Evolutionary conservation across 371 early-diverging fungal species (phyloP), one percentile per base, ranked within the genome.

Genomic region (Capillidium rhysosporum): DNA sequence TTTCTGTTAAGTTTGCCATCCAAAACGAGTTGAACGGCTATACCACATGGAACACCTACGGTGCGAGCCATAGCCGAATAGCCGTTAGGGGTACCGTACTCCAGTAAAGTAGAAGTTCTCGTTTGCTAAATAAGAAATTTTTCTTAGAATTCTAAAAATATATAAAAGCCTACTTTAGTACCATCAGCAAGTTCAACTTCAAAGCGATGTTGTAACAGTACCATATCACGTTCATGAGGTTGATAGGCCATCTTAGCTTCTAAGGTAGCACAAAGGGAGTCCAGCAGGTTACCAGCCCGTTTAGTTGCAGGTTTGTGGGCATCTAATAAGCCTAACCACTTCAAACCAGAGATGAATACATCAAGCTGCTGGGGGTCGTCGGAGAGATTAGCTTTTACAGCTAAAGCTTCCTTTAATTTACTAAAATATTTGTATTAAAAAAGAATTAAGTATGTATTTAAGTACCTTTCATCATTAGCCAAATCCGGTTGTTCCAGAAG

Each of bases 1-100:
- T 64, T 74, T 45, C 70, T 68, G 49, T 67, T 75, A 60, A 82
- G 65, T 1, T 63, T 63, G 21, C 90, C 89, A 59, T 92, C 83
- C 60, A 97, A 69, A 7, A 97, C 70, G 59, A 94, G 69, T 66
- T 94, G 86, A 9, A 82, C 77, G 26, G 91, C 93, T 65, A 98
- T 91, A 63, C 90, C 98, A 57, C 92, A 92, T 41, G 98, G 98
- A 40, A 89, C 76, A 57, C 96, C 96, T 28, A 98, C 98, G n/a
- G 95, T 89, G 60, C 76, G 88, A 40, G 98, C 95, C 98, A 98
- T 98, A 40, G 96, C 93, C 43, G 84, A 75, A 23, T 61, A 55
- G n/a, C 86, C 89, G 55, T 73, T 69, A 12, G 89, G 88, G 46
- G 83, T 80, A 56, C 96, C 98, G 62, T 87, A 97, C 56, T 86